Base-by-base conservation (phyloP, 2,329 filamentous ascomycete genomes). In the Trichoderma sp. region DNA sequence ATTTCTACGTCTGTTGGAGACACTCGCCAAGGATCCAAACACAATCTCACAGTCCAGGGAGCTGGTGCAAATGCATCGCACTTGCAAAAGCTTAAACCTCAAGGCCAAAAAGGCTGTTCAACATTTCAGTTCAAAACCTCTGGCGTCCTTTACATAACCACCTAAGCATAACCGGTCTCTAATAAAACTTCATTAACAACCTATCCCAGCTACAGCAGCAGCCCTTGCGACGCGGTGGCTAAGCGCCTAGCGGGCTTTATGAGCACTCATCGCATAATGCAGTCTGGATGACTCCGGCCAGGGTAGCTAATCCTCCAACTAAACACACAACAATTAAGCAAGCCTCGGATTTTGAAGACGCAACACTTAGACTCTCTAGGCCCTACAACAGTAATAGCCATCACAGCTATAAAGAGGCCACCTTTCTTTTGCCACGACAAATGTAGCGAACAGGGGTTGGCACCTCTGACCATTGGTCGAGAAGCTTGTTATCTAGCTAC, bases 51-150 rank as follows among this genome's bases (percentile, higher is more conserved):
- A 58, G 18, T 67, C 51, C 24, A 34, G 58, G 3, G 32, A 67
- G 4, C 24, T 67, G 18, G 51, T 12, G 2, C 64, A 34, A 58
- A 67, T 67, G 34, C 64, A 24, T 43, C 64, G 15, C 24, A 14
- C 64, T 67, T 67, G 64, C 32, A 67, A 24, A 18, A 58, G 51
- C 64, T 28, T 67, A 39, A 67, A 58, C 9, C 9, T 43, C 26
- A 24, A 67, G 58, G 64, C 64, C 21, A 67, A 67, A 67, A 26
- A 39, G 53, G 64, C 64, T 32, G 51, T 67, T 67, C 51, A 58
- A 12, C 64, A 32, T 58, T 67, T 67, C 51, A 67, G 24, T 18
- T 24, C 26, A 43, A 43, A 2, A 24, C 6, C 64, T 24, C 34
- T 18, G 24, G 51, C 15, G 3, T 30, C 51, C 11, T 43, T 43